Conservation (phyloP, 164 flowering plant species). For the Santalum album region DNA sequence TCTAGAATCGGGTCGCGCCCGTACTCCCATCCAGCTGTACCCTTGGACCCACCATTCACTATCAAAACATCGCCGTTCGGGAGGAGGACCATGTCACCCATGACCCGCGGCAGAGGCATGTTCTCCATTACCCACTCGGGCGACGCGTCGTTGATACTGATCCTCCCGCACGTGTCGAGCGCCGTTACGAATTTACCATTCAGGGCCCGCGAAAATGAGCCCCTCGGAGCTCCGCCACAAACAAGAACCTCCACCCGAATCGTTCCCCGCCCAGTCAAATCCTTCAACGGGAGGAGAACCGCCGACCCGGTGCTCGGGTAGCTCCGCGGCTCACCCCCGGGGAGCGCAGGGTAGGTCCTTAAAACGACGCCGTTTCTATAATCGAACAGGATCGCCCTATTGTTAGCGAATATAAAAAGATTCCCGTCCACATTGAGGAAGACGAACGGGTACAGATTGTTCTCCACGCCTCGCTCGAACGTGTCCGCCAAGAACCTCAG, state of each 20-base stretch:
- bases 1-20: slow-evolving; percentile 30
- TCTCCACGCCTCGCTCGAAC: slow-evolving; percentile 31
- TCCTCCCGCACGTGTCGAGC: slow-evolving; percentile 36
- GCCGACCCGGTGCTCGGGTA: slow-evolving; percentile 68
- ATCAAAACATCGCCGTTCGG: slow-evolving; percentile 42
- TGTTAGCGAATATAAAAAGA: slow-evolving; percentile 53
- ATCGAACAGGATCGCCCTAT: slow-evolving; percentile 42
- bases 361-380: slow-evolving; percentile 25
- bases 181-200: slow-evolving; percentile 21
- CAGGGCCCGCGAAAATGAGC: slow-evolving; percentile 15
- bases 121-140: slow-evolving; percentile 50
- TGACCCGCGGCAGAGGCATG: slow-evolving; percentile 37
- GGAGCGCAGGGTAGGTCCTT: slow-evolving; percentile 34
- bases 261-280: not conserved
- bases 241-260: slow-evolving; percentile 45
- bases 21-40: slow-evolving; percentile 43
- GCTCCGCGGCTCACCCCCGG: slow-evolving; percentile 52
- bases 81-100: slow-evolving; percentile 54
- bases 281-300: slow-evolving; percentile 46
- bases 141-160: slow-evolving; percentile 29
- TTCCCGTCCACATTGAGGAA: slow-evolving; percentile 44
- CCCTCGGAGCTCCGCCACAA: slow-evolving; percentile 52
- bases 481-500: slow-evolving; percentile 47
- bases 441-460: slow-evolving; percentile 61
- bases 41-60: slow-evolving; percentile 30